Evolutionary conservation across 371 early-diverging fungal species (phyloP), one percentile per base, ranked within the genome.

Genomic region (Choanephora cucurbitarum): DNA sequence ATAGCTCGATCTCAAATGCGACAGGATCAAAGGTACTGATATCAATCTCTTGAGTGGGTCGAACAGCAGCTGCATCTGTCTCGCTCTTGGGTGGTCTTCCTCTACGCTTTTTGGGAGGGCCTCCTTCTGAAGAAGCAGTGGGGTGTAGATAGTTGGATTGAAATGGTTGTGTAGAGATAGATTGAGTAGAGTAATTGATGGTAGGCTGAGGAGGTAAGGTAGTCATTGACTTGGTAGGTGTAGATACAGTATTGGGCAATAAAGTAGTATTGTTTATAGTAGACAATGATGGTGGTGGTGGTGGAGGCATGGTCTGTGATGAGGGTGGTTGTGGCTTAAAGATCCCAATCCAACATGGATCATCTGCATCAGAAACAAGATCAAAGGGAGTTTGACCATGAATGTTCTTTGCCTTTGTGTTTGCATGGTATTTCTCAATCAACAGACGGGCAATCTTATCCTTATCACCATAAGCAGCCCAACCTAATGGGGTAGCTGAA

Each of bases 391-490:
- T 79, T 66, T 92, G 91, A 2, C 88, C 90, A 46, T 84, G 71
- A 0, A 69, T 68, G 64, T 93, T 93, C 49, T 74, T 68, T 7
- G 88, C 89, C 23, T 79, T 64, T 43, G 57, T 73, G 37, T 91
- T 81, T 2, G 90, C 92, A 44, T 78, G 68, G 52, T 87, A 85
- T 40, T 80, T 80, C 22, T 84, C 76, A 17, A 93, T 71, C 46
- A 93, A 63, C 19, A 84, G n/a, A 45, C 67, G 73, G 9, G 73
- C 83, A 4, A 75, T 65, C 37, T 82, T 69, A 44, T 74, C 70
- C 15, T 62, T 65, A 42, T 75, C 90, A 37, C 86, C 92, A 67
- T 85, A 95, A 0, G 94, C 93, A 3, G 97, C 95, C 97, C 97
- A 97, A 0, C 89, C 89, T 11, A 97, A 73, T 5, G 97, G 91